A percentile compares a stretch with the other conserved stretches of the same genome.
Evolutionary conservation across 1,284 basidiomycete species (phyloP).

Genomic region (Omphalotus olearius): DNA sequence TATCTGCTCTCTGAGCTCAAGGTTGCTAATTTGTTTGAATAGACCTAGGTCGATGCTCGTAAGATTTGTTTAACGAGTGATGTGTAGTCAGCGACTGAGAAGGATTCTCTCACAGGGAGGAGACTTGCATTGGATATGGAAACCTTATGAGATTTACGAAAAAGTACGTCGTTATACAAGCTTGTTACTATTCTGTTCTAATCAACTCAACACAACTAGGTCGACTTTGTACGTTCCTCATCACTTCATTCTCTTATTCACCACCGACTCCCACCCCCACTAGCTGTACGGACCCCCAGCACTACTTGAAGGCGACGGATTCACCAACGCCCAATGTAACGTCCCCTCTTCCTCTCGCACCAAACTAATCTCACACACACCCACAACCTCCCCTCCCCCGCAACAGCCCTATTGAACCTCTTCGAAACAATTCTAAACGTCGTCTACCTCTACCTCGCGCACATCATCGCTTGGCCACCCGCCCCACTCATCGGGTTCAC

Average conservation of each 20-base stretch:
- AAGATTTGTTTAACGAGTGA: not conserved
- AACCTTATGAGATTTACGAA: conserved; percentile 75
- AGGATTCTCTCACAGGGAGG: conserved; percentile 47
- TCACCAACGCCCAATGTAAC: conserved; percentile 82
- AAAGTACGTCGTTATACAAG: conserved; percentile 47
- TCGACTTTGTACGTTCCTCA: conserved; percentile 28
- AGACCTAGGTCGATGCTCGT: conserved; percentile 55
- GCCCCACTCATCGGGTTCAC: conserved; percentile 77
- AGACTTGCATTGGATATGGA: conserved; percentile 87
- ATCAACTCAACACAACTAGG: conserved; percentile 1
- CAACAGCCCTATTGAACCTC: conserved; percentile 79
- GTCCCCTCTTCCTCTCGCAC: not conserved
- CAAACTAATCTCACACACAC: too few relatives aligned
- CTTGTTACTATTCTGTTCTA: too few relatives aligned
- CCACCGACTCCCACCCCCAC: too few relatives aligned
- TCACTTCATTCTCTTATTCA: not conserved
- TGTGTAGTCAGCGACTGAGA: too few relatives aligned
- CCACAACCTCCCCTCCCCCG: too few relatives aligned
- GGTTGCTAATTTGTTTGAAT: too few relatives aligned
- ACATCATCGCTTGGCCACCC: conserved; percentile 51
- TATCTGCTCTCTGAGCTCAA: conserved; percentile 1
- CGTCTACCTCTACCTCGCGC: conserved; percentile 71
- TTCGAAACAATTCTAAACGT: conserved; percentile 78
- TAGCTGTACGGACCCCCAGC: conserved; percentile 74
- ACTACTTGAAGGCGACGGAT: conserved; percentile 65